Evolutionary conservation across 306 rosid species (phyloP).

Genomic region (Fagus crenata): DNA sequence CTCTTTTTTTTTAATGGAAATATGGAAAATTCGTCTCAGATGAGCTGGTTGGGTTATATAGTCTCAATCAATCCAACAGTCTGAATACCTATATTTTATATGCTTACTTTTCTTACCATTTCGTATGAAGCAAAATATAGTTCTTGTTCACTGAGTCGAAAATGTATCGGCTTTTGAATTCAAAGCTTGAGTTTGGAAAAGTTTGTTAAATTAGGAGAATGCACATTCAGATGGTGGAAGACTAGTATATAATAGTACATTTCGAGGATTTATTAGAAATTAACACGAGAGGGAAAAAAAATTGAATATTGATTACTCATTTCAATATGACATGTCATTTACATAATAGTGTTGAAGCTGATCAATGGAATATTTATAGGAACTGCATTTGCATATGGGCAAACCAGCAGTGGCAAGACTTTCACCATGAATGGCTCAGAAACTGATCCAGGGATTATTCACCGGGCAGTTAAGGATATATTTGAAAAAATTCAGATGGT

Average conservation of each 20-base stretch:
- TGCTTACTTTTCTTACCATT: neutral
- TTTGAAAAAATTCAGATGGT: constrained; percentile 76
- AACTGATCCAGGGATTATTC: constrained; percentile 79
- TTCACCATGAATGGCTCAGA: constrained; percentile 96
- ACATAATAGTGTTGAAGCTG: constrained; percentile 19
- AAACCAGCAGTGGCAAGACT: constrained; percentile 98
- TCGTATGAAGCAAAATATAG: neutral
- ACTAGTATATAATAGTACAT: neutral
- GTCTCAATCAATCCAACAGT: neutral
- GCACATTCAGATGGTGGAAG: neutral
- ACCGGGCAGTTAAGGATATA: constrained; percentile 70
- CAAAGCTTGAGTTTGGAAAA: neutral
- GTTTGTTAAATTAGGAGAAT: neutral
- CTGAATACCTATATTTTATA: neutral
- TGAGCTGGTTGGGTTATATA: neutral
- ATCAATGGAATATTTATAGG: constrained; percentile 48
- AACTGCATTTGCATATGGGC: constrained; percentile 98
- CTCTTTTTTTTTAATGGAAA: neutral
- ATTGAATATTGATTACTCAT: neutral
- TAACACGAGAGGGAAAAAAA: neutral
- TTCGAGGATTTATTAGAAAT: neutral
- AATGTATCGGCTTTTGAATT: neutral
- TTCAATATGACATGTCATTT: neutral
- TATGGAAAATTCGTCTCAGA: neutral
- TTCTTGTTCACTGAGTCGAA: neutral